These are phyloP conservation scores for Blastocystis sp. DNA, from an alignment of 352 stramenopile genomes.

Conservation along the genomic window DNA sequence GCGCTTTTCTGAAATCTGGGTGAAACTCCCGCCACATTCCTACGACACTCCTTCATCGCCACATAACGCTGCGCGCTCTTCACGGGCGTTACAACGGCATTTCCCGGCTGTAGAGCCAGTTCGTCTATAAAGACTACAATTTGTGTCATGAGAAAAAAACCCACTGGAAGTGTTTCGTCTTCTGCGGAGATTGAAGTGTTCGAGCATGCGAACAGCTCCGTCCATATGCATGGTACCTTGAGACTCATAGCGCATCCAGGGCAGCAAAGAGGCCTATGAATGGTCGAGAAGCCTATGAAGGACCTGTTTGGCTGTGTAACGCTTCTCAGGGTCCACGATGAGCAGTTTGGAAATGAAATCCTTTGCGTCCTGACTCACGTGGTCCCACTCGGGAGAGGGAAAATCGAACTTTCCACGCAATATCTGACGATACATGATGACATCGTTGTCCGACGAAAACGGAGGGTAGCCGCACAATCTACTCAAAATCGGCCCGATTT, in stretches of 20 bases:
- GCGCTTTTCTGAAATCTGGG: conserved; percentile 48
- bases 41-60: conserved; percentile 24
- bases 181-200: conserved; percentile 54
- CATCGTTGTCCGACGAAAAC: conserved; percentile 83
- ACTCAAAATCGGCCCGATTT: neutral
- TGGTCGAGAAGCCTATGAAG: neutral
- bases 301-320: conserved; percentile 60
- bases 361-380: conserved; percentile 75
- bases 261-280: conserved; percentile 41
- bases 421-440: conserved; percentile 77
- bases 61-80: conserved; percentile 6
- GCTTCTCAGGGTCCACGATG: conserved; percentile 69
- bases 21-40: neutral
- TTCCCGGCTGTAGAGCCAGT: neutral
- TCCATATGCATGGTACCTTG: conserved; percentile 57
- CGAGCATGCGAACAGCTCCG: conserved; percentile 50
- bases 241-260: conserved; percentile 56
- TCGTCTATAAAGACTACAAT: conserved; percentile 53
- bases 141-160: neutral
- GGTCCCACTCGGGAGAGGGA: conserved; percentile 76
- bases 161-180: conserved; percentile 42
- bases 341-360: conserved; percentile 76
- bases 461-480: conserved; percentile 66
- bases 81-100: neutral
- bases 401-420: conserved; percentile 74